These are phyloP conservation scores for Tricholoma hemisulphureum DNA, from an alignment of 768 basidiomycete genomes.

Conservation along the genomic window DNA sequence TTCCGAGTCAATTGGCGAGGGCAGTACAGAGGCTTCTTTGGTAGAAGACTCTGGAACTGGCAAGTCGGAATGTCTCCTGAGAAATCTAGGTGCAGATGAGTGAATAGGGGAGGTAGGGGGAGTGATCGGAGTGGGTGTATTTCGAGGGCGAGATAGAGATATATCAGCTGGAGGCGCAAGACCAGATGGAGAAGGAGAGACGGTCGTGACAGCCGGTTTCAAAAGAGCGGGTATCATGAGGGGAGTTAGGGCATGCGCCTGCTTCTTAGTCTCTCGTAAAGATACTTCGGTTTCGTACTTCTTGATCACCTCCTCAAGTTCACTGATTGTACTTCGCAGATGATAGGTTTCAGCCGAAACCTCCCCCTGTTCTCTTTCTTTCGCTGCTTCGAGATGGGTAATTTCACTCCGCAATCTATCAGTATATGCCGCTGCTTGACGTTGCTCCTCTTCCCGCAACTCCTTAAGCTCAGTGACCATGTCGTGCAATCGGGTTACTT, in stretches of 20 bases:
- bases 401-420: neutral
- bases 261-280: constrained; percentile 6
- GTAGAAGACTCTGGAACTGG: neutral
- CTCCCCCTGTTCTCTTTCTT: neutral
- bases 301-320: constrained; percentile 45
- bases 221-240: constrained; percentile 13
- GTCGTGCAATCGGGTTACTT: constrained; percentile 1
- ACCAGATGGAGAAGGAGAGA: constrained; percentile 3
- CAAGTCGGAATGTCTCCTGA: neutral
- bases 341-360: constrained; percentile 42
- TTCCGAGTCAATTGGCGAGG: neutral
- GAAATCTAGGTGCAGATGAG: constrained; percentile 1
- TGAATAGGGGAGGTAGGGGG: constrained; percentile 21
- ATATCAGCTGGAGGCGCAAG: constrained; percentile 1
- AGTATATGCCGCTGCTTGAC: neutral
- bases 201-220: neutral
- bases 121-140: constrained; percentile 16
- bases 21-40: neutral
- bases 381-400: neutral
- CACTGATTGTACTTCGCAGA: constrained; percentile 49
- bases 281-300: constrained; percentile 33
- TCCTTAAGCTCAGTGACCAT: constrained; percentile 16
- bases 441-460: neutral
- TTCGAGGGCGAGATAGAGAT: neutral
- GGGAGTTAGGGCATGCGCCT: constrained; percentile 9